Base-by-base conservation (phyloP, 2,329 filamentous ascomycete genomes). In the Xylariaceae sp. region DNA sequence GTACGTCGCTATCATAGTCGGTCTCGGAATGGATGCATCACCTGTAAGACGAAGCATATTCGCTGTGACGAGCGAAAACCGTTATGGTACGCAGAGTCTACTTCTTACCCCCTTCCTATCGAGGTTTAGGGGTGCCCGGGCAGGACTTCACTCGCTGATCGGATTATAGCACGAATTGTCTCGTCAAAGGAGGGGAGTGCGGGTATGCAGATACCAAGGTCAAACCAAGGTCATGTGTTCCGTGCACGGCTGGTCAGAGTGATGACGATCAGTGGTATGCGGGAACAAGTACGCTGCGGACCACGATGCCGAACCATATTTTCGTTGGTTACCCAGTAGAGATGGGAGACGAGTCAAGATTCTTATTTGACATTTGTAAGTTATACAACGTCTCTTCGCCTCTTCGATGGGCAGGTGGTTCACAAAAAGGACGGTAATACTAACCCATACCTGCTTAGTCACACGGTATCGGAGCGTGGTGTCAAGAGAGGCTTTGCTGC, bases 41-140 rank as follows among this genome's bases (percentile, higher is more conserved):
- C 61, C 23, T 64, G 62, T 45, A 64, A 64, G 52, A 55, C 50
- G 47, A 64, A 64, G 52, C 62, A 63, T 50, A 55, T 64, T 44
- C 59, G 62, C 40, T 64, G 62, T 53, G 62, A 64, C 47, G 62
- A 64, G 44, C 61, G 59, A 48, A 63, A 61, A 55, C 62, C 62
- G 43, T 55, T 64, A 52, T 64, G 62, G 62, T 64, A 63, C 43
- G 62, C 46, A 51, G 27, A 43, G 39, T 50, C 45, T 48, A 49
- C 43, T 58, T 51, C 45, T 41, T 20, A 36, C 16, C 20, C 32
- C 49, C 42, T 20, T 43, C 42, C 29, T 32, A 11, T 47, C 42
- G 27, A 48, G n/a, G 50, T 26, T 41, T 51, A 42, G 42, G 43
- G 50, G 53, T 40, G 30, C 37, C 24, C 42, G 45, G 39, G 36